Base-by-base conservation (phyloP, 768 basidiomycete genomes). In the Boletus tomentosulus region DNA sequence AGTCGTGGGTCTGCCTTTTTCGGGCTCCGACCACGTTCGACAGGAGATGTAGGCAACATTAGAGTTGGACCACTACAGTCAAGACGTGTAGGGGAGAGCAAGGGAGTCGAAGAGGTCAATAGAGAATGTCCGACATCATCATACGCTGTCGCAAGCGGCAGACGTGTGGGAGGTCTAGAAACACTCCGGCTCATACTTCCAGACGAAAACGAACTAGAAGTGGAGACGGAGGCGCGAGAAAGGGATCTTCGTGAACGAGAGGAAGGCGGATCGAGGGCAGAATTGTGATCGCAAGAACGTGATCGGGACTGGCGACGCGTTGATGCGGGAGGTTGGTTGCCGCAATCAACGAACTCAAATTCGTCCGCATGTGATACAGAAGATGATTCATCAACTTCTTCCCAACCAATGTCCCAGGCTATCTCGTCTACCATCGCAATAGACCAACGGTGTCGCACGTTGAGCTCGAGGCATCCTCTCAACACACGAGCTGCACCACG, bases 351-450 rank as follows among this genome's bases (percentile, higher is more conserved):
- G 39, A 63, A 62, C 28, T 73, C 61, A 55, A 62, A 61, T 60
- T 70, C 62, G 54, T 66, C 64, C 56, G 63, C 55, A 56, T 62
- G 59, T 19, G 61, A 44, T 61, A 62, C 54, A 62, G 63, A 44
- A 63, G 57, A 45, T 48, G 57, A 48, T 47, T 65, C 50, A 54
- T 73, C 71, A 19, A 59, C 69, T 46, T 78, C 80, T 30, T 76
- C 83, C 82, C 81, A 88, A 11, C 89, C 89, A 53, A 91, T 80
- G 43, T 82, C 84, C 88, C 89, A 92, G 2, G 87, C 85, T 7
- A 85, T 78, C 49, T 89, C 85, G 58, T 89, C 88, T 30, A 97
- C 85, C 74, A 82, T 82, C 7, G 78, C 77, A 55, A 94, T 85
- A n/a, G 79, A 82, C 94, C 92, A 96, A 4, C 95, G 79, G 24